A percentile compares a stretch with the other conserved stretches of the same genome.
phyloP scores from a whole-genome alignment of 2,329 filamentous ascomycete species.

The Penicillium sp. region DNA sequence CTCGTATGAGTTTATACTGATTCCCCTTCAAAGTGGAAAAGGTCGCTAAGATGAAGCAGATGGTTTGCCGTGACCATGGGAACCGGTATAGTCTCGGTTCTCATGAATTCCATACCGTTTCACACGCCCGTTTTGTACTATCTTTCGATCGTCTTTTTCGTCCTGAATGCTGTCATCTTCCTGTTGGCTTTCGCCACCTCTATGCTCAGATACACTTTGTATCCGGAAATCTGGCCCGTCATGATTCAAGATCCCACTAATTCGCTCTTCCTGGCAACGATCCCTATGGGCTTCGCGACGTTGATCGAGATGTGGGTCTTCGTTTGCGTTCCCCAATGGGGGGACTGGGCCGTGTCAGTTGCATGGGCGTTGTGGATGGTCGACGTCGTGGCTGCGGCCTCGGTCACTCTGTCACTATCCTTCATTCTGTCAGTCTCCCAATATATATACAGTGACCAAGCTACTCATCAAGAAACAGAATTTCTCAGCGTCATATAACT shows the following conservation, averaged over 20 bases:
- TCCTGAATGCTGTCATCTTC: conserved; percentile 64
- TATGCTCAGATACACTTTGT: conserved; percentile 62
- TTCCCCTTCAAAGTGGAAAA: neutral
- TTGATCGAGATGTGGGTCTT: conserved; percentile 67
- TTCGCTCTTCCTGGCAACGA: conserved; percentile 66
- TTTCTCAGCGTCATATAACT: conserved; percentile 34
- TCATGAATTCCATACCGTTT: conserved; percentile 67
- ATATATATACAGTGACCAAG: neutral
- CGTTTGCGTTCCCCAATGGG: conserved; percentile 61
- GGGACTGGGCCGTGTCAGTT: conserved; percentile 52
- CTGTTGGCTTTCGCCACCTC: conserved; percentile 59
- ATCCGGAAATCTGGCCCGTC: conserved; percentile 64
- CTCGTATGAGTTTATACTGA: conserved; percentile 47
- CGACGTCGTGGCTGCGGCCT: conserved; percentile 50
- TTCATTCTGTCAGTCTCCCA: conserved; percentile 58
- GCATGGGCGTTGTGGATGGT: conserved; percentile 58
- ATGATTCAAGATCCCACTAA: conserved; percentile 69
- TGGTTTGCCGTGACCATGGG: conserved; percentile 69
- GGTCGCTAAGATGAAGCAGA: conserved; percentile 29
- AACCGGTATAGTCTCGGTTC: conserved; percentile 68
- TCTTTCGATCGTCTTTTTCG: conserved; percentile 65
- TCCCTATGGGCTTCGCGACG: conserved; percentile 68
- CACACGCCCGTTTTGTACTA: conserved; percentile 62
- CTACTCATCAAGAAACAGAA: conserved; percentile 39
- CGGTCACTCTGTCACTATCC: conserved; percentile 50